phyloP scores from a whole-genome alignment of 495 filamentous ascomycete genomes.

The Thozetella sp. region DNA sequence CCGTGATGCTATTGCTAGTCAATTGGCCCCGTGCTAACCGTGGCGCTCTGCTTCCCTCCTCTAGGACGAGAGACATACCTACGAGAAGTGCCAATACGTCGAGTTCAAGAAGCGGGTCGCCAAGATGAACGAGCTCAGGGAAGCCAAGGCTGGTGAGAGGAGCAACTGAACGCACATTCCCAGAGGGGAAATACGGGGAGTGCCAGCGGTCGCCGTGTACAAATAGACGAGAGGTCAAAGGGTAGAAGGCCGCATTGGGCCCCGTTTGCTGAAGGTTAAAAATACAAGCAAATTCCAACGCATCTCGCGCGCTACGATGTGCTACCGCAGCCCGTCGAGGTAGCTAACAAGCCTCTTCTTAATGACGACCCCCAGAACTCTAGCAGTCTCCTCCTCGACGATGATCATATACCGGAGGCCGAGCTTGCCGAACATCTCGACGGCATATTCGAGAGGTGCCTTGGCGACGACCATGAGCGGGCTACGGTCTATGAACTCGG shows the following conservation, averaged over 20 bases:
- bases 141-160: constrained; percentile 79
- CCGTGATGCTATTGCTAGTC: too few species aligned
- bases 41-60: constrained; percentile 8
- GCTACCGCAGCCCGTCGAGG: constrained; percentile 23
- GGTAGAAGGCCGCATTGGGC: background rate
- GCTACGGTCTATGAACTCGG: constrained; percentile 53
- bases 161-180: constrained; percentile 70
- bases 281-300: background rate
- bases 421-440: constrained; percentile 61
- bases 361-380: constrained; percentile 38
- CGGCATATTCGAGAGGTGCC: constrained; percentile 57
- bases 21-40: background rate
- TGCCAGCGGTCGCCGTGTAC: constrained; percentile 3
- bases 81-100: constrained; percentile 98
- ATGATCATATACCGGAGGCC: constrained; percentile 53
- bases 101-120: constrained; percentile 98
- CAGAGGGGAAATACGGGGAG: background rate
- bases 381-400: constrained; percentile 42
- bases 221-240: constrained; percentile 1
- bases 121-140: constrained; percentile 96
- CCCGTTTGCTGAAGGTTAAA: background rate
- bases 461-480: constrained; percentile 49
- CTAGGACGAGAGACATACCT: constrained; percentile 91
- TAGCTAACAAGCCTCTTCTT: constrained; percentile 36
- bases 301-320: background rate